These are phyloP conservation scores for Neurospora sp. DNA, from an alignment of 495 filamentous ascomycete genomes.

Conservation along the genomic window DNA sequence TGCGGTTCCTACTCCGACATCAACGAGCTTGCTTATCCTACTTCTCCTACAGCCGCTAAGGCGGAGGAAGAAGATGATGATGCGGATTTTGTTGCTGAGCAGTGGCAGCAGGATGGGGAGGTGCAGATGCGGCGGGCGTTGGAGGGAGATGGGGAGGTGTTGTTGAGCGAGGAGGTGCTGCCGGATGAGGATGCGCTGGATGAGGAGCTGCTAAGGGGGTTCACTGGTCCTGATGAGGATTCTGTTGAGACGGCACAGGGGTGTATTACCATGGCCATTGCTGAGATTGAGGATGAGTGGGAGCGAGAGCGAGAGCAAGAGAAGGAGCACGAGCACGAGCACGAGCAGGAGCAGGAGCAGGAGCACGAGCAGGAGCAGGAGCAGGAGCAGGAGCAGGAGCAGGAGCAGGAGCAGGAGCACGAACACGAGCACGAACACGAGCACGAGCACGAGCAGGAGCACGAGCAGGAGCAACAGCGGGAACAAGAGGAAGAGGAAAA, in stretches of 20 bases:
- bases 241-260: not conserved
- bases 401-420: too few relatives aligned
- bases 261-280: not conserved
- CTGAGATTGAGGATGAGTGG: conserved; percentile 4
- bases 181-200: not conserved
- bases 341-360: not conserved
- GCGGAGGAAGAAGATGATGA: not conserved
- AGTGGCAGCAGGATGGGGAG: not conserved
- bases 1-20: not conserved
- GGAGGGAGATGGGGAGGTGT: not conserved
- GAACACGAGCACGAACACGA: too few relatives aligned
- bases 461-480: not conserved
- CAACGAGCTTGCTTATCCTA: not conserved
- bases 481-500: not conserved
- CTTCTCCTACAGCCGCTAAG: not conserved
- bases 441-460: not conserved
- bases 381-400: not conserved
- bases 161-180: not conserved
- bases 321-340: too few relatives aligned
- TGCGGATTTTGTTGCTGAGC: not conserved
- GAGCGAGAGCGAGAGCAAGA: not conserved
- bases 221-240: not conserved
- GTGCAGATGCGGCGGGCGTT: not conserved
- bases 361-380: not conserved
- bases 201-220: not conserved